Base-by-base conservation (phyloP, 2,329 filamentous ascomycete species). In the Canariomyces notabilis region DNA sequence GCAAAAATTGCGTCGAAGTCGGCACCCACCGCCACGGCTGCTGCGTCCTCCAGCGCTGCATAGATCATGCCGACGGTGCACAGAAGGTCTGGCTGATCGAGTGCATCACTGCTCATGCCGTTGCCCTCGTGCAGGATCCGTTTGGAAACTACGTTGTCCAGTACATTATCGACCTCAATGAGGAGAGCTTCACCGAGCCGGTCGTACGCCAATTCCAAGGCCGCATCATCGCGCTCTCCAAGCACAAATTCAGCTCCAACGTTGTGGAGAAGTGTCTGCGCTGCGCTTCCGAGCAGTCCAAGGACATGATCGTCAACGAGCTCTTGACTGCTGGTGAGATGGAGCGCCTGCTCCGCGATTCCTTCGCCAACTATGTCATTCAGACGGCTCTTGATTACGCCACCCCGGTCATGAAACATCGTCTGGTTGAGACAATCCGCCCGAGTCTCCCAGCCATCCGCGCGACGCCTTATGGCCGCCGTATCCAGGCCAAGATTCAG, bases 101-200 rank as follows among this genome's bases (percentile, higher is more conserved):
- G 50, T 80, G 87, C 62, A 97, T 98, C 66, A 96, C 90, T 1
- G 76, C 83, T 44, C 85, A 95, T 63, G 89, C 90, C n/a, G 86
- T 88, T 56, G 75, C 84, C 31, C 80, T 98, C 9, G 89, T 98
- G 16, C 89, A 96, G 65, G 93, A 98, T 65, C 91, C 93, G 0
- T 98, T 96, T 58, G 93, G 93, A 62, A 98, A 98, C 69, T 98
- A 98, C 56, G 93, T 98, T 41, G 87, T 98, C 41, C 93, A 98
- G 70, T 98, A 98, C 71, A 97, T 98, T 62, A 82, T 98, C 57
- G 93, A 97, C 63, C 78, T 97, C 44, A 89, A 89, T 56, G 89
- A 98, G 62, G 76, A 85, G 11, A 75, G 74, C 57, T 96, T 95
- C 69, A 96, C 91, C 1, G 86, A 93, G 60, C 91, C 91, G 3